Base-by-base conservation (phyloP, 164 flowering plant species). In the Nymphaea colorata region DNA sequence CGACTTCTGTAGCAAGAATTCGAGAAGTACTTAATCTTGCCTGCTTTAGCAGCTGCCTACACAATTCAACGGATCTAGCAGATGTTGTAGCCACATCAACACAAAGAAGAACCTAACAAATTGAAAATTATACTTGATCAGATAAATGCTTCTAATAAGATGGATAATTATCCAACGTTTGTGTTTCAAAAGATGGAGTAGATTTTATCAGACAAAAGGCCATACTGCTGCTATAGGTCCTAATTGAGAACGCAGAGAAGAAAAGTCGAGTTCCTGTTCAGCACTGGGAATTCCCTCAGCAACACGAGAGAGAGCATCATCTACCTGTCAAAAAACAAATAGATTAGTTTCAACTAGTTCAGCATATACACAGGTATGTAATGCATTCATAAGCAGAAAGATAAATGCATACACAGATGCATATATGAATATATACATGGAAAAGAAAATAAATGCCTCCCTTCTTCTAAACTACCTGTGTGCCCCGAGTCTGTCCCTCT, bases 61-160 rank as follows among this genome's bases (percentile, higher is more conserved):
- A 86, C 81, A 88, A 74, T 57, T 72, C 66, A 68, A 81, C 74
- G 62, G 85, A 82, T 81, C 71, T 86, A 59, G 96, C 86, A 73
- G 96, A 86, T 69, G 90, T 79, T 57, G 93, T 86, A 79, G 99
- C 96, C 66, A 91, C 85, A 74, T 95, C 99, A 70, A 90, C 80
- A 70, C 96, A 92, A 41, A 95, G 92, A 81, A 95, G 94, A 82
- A 87, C 84, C 99, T 95, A 79, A 61, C 63, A 77, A 61, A 51
- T 61, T 25, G 57, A 68, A 45, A 45, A 8, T 55, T 47, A 43
- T 41, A 62, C 11, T 14, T 43, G 15, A 62, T 41, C 42, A 66
- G 44, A 41, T 53, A 69, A 61, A 18, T 7, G 63, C 5, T 6
- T 61, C 5, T 25, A 61, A 61, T 5, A n/a, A 61, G 63, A 61